Conservation (phyloP, 1,284 basidiomycete species). For the Cystobasidiaceae sp. region DNA sequence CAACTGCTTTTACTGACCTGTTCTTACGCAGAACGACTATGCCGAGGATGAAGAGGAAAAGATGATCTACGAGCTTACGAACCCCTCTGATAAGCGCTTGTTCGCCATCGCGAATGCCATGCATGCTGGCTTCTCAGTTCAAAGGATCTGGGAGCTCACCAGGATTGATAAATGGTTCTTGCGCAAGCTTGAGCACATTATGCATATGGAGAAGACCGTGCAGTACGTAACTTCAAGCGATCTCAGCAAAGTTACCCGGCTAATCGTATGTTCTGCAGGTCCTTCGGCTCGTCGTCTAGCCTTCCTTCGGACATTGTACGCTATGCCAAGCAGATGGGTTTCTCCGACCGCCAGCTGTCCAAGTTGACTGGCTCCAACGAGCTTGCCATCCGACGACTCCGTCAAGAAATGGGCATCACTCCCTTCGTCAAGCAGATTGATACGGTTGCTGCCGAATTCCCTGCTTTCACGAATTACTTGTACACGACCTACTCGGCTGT, state of each 20-base stretch:
- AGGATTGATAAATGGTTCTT: slow-evolving; percentile 99
- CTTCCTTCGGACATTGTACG: slow-evolving; percentile 65
- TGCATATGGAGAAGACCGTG: slow-evolving; percentile 69
- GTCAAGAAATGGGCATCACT: slow-evolving; percentile 74
- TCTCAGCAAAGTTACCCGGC: slow-evolving; percentile 2
- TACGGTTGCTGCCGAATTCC: slow-evolving; percentile 97
- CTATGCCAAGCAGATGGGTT: slow-evolving; percentile 89
- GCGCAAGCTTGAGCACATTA: slow-evolving; percentile 75
- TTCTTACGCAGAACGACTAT: slow-evolving; percentile 62
- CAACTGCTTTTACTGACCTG: not conserved
- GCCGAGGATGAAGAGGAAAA: slow-evolving; percentile 59
- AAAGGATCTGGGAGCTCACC: slow-evolving; percentile 94
- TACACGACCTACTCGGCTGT: slow-evolving; percentile 96
- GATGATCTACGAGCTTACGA: slow-evolving; percentile 75
- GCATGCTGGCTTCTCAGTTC: slow-evolving; percentile 82
- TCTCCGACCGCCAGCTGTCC: slow-evolving; percentile 89
- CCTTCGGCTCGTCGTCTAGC: slow-evolving; percentile 56
- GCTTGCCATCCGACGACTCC: slow-evolving; percentile 76
- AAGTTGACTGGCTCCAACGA: slow-evolving; percentile 75
- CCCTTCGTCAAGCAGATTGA: slow-evolving; percentile 99
- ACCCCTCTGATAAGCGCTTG: slow-evolving; percentile 85
- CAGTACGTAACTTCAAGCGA: slow-evolving; percentile 53
- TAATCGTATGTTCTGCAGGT: slow-evolving; percentile 28
- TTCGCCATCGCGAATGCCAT: slow-evolving; percentile 87
- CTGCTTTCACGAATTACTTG: slow-evolving; percentile 96